phyloP scores from a whole-genome alignment of 2,329 filamentous ascomycete genomes.

The Celoporthe dispersa region DNA sequence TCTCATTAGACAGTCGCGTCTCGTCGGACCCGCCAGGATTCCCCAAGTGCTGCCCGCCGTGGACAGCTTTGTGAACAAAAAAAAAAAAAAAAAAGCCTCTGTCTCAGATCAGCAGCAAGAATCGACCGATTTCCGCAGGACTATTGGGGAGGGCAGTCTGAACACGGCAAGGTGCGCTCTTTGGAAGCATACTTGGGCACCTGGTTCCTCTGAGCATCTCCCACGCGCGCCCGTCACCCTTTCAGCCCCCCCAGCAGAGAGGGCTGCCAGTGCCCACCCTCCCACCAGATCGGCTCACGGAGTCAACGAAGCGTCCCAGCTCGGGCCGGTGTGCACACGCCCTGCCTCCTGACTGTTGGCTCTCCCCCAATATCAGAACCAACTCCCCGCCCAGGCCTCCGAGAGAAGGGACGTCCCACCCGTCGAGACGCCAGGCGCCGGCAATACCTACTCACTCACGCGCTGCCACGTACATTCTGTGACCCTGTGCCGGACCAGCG shows the following conservation, averaged over 20 bases:
- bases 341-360: background rate
- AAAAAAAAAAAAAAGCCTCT: constrained; percentile 23
- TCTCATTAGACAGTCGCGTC: constrained; percentile 28
- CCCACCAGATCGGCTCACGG: background rate
- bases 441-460: background rate
- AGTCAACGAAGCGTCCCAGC: constrained; percentile 8
- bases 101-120: constrained; percentile 27
- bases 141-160: background rate
- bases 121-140: constrained; percentile 8
- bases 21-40: constrained; percentile 26
- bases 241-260: background rate
- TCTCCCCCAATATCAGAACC: background rate
- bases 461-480: background rate
- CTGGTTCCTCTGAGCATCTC: background rate
- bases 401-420: background rate
- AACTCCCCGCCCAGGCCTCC: background rate
- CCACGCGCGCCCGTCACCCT: background rate
- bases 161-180: constrained; percentile 18
- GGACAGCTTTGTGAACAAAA: constrained; percentile 14
- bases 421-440: background rate
- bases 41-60: constrained; percentile 2
- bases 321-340: constrained; percentile 7
- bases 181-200: background rate
- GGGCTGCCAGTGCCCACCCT: background rate
- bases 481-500: background rate